A percentile compares a stretch with the other conserved stretches of the same genome.
These are phyloP conservation scores for Barnettozyma vustinii DNA, from an alignment of 805 yeast species.

Conservation along the genomic window DNA sequence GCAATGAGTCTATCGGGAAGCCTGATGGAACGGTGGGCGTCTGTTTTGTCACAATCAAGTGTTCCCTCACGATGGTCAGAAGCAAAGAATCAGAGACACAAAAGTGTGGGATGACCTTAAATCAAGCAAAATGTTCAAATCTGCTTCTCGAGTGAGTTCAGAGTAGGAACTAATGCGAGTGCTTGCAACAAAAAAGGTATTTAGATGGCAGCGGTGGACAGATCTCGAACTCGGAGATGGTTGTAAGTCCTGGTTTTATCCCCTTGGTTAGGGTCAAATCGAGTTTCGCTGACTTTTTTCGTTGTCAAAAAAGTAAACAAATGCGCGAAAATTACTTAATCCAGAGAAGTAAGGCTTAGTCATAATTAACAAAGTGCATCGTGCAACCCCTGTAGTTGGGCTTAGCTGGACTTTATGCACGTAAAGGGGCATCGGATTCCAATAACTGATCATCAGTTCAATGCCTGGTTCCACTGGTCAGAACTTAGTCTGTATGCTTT, in stretches of 20 bases:
- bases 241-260: background rate
- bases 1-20: background rate
- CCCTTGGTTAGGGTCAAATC: background rate
- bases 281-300: slow-evolving; percentile 3
- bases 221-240: background rate
- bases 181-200: background rate
- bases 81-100: slow-evolving; percentile 6
- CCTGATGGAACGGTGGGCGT: background rate
- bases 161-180: background rate
- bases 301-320: slow-evolving; percentile 7
- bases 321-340: slow-evolving; percentile 9
- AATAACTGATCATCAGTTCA: too few relatives aligned
- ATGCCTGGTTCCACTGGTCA: too few relatives aligned
- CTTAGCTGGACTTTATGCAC: too few relatives aligned
- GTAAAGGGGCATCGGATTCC: too few relatives aligned
- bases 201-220: background rate
- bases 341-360: background rate
- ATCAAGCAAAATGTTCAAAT: background rate
- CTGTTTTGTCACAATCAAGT: background rate
- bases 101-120: slow-evolving; percentile 5
- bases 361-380: background rate
- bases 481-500: too few relatives aligned
- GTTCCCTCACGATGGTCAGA: background rate
- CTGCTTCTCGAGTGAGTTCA: background rate
- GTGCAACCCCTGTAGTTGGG: too few relatives aligned